Evolutionary conservation across 345 rosid genomes (phyloP), one percentile per base, ranked within the genome.

Genomic region (Lagerstroemia speciosa): DNA sequence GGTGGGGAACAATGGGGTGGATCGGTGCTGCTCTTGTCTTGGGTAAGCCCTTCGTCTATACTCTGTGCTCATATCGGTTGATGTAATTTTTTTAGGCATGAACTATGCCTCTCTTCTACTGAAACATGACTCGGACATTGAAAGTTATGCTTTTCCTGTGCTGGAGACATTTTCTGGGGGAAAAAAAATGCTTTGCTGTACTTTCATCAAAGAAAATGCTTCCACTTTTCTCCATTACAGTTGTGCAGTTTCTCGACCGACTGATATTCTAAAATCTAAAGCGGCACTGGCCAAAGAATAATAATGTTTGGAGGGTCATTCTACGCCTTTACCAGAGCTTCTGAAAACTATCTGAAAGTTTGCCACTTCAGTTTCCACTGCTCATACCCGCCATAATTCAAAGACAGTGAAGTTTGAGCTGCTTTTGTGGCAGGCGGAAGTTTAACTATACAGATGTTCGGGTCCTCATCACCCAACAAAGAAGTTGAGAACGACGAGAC

Each of bases 1-100:
- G 92, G 64, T 86, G 92, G 90, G 92, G 82, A 55, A 46, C 74
- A 27, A 71, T 73, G 43, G 90, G 89, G 45, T 86, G 88, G 92
- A 74, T 86, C 22, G 90, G 88, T 27, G 92, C 87, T n/a, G 78
- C 87, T 46, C 83, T 86, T 71, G 81, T 86, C 68, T 75, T 85
- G 22, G 76, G 90, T 89, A 82, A 77, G 53, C 26, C 32, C 62
- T 57, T 57, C n/a, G n/a, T n/a, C 30, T 52, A 52, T 2, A 52
- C 58, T 20, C 22, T 24, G 58, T 0, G 7, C 24, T 22, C 58
- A 22, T 20, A 27, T 24, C 22, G 26, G 55, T 50, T 50, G 22
- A 15, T 50, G 3, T 46, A 16, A 46, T 16, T 6, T 46, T 2
- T 46, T 8, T 50, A 50, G 8, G 19, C n/a, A 50, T 50, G 55